Conservation (phyloP, 179 eudicot species). For the Drosera spatulata region DNA sequence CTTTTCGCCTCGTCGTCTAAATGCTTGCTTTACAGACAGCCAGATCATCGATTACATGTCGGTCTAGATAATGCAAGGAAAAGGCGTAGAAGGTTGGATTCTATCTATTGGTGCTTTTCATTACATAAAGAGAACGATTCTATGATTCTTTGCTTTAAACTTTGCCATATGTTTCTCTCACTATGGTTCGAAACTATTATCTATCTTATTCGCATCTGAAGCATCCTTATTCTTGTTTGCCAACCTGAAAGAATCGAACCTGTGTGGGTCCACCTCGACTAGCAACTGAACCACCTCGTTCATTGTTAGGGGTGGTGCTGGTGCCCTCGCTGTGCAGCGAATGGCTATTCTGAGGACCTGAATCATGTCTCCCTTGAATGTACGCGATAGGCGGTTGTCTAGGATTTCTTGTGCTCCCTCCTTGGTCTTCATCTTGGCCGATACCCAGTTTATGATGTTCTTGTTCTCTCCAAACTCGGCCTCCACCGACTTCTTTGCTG, state of each 20-base stretch:
- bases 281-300: slow-evolving; percentile 72
- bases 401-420: slow-evolving; percentile 67
- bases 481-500: slow-evolving; percentile 88
- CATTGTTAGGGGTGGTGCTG: slow-evolving; percentile 68
- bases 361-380: slow-evolving; percentile 68
- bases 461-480: slow-evolving; percentile 86
- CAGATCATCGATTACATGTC: no score
- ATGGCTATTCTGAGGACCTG: slow-evolving; percentile 62
- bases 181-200: slow-evolving; percentile 22
- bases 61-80: no score
- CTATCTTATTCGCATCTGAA: slow-evolving; percentile 20
- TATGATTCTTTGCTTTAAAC: slow-evolving; percentile 10
- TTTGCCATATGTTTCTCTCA: slow-evolving; percentile 7
- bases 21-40: no score
- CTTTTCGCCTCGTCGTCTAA: no score
- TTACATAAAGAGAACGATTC: no score
- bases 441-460: slow-evolving; percentile 76
- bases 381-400: slow-evolving; percentile 45
- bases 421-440: slow-evolving; percentile 61
- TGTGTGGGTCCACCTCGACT: slow-evolving; percentile 61
- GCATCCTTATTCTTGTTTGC: slow-evolving; percentile 31
- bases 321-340: slow-evolving; percentile 56
- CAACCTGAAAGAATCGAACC: slow-evolving; percentile 47
- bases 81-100: no score
- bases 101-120: no score